Base-by-base conservation (phyloP, 2,329 filamentous ascomycete genomes). In the Trichoderma sp. region DNA sequence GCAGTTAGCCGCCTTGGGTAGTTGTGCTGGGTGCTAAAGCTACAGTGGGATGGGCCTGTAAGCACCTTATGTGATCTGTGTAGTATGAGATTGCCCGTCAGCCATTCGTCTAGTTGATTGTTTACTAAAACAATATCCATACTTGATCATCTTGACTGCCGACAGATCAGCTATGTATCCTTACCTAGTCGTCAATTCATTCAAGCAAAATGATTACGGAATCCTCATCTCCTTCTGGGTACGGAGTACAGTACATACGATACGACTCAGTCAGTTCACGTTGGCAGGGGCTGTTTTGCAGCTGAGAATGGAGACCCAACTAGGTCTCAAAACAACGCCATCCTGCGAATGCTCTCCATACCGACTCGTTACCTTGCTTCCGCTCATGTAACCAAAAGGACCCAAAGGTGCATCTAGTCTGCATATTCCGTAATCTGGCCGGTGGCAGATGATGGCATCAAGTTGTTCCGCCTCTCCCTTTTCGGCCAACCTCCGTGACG, bases 401-500 rank as follows among this genome's bases (percentile, higher is more conserved):
- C 59, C 20, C 43, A 63, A 63, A 39, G 23, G 3, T 39, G 58
- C 58, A 39, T 62, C 58, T 39, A n/a, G 30, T 12, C 34, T 28
- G 58, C 59, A 61, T 63, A 43, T 63, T 43, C 17, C 43, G 43
- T 66, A 30, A 66, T 53, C 39, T 11, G 43, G 39, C 63, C 63
- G 53, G 28, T 32, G 34, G 20, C 59, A 61, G 34, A 26, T 15
- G n/a, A 23, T 66, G 13, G 53, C 50, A 30, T 67, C 64, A 53
- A 58, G 57, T 20, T 30, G 32, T 43, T 55, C 28, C 34, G 50
- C 64, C 28, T 62, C 66, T 61, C 66, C 66, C 55, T 68, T 68
- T 58, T 68, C 66, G 66, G 66, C 30, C 66, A 68, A 62, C 55
- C n/a, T 68, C 66, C 66, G 66, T 8, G 11, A 43, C 57, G 39